Percentiles rank a stretch among this genome's conserved stretches.
Evolutionary conservation across 192 early-diverging fungal genomes (phyloP).

Genomic region (Linnemannia exigua): DNA sequence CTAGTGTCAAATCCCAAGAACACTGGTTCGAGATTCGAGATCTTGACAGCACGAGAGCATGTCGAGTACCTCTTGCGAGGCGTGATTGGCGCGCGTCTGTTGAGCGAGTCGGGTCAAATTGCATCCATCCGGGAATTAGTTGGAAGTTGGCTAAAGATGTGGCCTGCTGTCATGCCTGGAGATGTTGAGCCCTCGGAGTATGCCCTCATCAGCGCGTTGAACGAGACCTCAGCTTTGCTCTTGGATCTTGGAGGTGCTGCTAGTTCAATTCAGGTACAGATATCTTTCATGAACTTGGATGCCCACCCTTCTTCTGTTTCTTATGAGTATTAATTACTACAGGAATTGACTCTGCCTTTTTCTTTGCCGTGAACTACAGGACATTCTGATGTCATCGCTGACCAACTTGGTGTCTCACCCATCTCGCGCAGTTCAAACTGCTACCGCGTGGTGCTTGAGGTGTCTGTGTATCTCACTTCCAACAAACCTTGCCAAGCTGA

Average conservation of each 20-base stretch:
- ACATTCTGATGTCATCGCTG: slow-evolving; percentile 77
- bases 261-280: slow-evolving; percentile 64
- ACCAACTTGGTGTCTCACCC: slow-evolving; percentile 77
- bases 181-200: slow-evolving; percentile 67
- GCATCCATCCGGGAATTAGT: slow-evolving; percentile 74
- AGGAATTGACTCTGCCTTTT: slow-evolving; percentile 10
- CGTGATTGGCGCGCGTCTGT: slow-evolving; percentile 77
- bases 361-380: slow-evolving; percentile 40
- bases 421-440: slow-evolving; percentile 78
- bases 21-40: slow-evolving; percentile 64
- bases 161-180: slow-evolving; percentile 65
- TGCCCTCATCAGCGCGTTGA: slow-evolving; percentile 77
- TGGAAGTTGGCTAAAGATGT: slow-evolving; percentile 71
- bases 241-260: slow-evolving; percentile 84
- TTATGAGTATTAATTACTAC: background rate
- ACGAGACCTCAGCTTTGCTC: slow-evolving; percentile 80
- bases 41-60: slow-evolving; percentile 70
- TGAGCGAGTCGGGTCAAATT: slow-evolving; percentile 86
- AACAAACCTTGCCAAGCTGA: slow-evolving; percentile 70
- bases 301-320: background rate
- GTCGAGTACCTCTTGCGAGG: slow-evolving; percentile 78
- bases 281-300: background rate
- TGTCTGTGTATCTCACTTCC: slow-evolving; percentile 78
- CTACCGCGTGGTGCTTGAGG: slow-evolving; percentile 78
- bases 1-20: slow-evolving; percentile 70